Evolutionary conservation across 2,329 filamentous ascomycete species (phyloP).

Genomic region (Rosellinia necatrix): DNA sequence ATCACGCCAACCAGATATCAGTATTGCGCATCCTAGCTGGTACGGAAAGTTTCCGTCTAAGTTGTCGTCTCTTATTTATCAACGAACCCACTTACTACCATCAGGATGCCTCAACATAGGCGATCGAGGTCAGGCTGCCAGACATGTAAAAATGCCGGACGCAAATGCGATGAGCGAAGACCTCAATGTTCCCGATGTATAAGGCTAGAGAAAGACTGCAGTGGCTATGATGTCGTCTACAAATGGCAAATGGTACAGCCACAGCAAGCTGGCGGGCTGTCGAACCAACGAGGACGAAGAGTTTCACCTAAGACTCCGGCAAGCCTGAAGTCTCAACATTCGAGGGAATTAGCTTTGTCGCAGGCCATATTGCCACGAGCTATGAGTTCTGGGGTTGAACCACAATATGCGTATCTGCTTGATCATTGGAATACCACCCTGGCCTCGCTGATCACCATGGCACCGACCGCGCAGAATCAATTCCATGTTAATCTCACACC

Average conservation of each 20-base stretch:
- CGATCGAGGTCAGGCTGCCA: conserved; percentile 39
- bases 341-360: not conserved
- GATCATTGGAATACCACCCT: conserved; percentile 40
- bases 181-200: conserved; percentile 39
- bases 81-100: not conserved
- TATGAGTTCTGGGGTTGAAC: conserved; percentile 20
- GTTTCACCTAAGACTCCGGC: not conserved
- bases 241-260: conserved; percentile 41
- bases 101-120: conserved; percentile 30
- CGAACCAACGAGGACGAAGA: conserved; percentile 15
- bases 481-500: conserved; percentile 41
- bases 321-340: not conserved
- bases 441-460: conserved; percentile 38
- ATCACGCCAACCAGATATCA: no score
- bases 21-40: no score
- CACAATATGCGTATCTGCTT: conserved; percentile 31
- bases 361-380: conserved; percentile 17
- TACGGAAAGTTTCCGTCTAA: no score
- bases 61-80: not conserved
- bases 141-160: conserved; percentile 41
- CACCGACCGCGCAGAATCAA: conserved; percentile 33
- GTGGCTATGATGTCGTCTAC: conserved; percentile 40
- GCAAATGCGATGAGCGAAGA: conserved; percentile 42
- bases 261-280: conserved; percentile 13
- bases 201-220: conserved; percentile 39